These are phyloP conservation scores for Jatropha multifida DNA, from an alignment of 441 rosid species.

Conservation along the genomic window DNA sequence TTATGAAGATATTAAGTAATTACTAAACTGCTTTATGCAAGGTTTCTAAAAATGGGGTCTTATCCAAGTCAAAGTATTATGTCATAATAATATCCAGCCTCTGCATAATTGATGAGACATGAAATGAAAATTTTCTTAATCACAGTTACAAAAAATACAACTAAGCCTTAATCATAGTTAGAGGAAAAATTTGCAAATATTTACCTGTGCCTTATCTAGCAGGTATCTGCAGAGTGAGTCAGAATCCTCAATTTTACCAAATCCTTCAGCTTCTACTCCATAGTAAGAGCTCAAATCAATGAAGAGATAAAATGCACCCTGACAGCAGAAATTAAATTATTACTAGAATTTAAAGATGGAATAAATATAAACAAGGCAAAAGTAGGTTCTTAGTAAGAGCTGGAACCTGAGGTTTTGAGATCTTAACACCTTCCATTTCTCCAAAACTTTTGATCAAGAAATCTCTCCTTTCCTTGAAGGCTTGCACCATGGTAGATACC, in stretches of 20 bases:
- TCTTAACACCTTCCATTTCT: conserved; percentile 73
- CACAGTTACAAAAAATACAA: too few relatives aligned
- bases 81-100: background rate
- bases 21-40: background rate
- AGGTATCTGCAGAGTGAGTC: conserved; percentile 74
- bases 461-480: conserved; percentile 90
- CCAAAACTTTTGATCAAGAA: conserved; percentile 74
- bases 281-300: conserved; percentile 80
- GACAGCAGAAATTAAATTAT: conserved; percentile 24
- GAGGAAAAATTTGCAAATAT: conserved; percentile 6
- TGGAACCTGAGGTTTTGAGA: conserved; percentile 86
- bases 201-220: conserved; percentile 62
- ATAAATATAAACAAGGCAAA: background rate
- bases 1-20: background rate
- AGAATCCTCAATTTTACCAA: conserved; percentile 67
- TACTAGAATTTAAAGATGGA: conserved; percentile 5
- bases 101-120: background rate
- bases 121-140: background rate
- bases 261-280: conserved; percentile 72
- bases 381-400: background rate
- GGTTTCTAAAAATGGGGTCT: background rate
- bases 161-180: background rate
- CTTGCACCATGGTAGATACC: conserved; percentile 75
- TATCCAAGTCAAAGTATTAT: background rate
- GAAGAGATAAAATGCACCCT: conserved; percentile 98